These are phyloP conservation scores for Apophysomyces trapeziformis DNA, from an alignment of 371 early-diverging fungal genomes.

Conservation along the genomic window DNA sequence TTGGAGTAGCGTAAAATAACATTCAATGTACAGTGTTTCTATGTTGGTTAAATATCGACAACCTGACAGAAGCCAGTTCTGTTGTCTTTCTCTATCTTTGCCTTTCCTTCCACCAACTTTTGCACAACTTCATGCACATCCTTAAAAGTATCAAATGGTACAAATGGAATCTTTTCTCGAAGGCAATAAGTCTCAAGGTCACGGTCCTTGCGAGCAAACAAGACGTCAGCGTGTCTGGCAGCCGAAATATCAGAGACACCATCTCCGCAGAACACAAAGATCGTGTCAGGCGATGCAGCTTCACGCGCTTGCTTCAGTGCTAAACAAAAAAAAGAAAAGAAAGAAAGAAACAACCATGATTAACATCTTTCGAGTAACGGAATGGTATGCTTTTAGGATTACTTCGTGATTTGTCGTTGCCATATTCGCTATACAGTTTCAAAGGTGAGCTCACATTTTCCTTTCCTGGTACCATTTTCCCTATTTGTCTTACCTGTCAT, in stretches of 20 bases:
- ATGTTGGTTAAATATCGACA: slow-evolving; percentile 23
- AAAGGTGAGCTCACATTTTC: not conserved
- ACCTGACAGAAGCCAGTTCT: slow-evolving; percentile 44
- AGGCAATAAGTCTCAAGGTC: slow-evolving; percentile 68
- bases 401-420: slow-evolving; percentile 64
- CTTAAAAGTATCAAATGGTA: slow-evolving; percentile 58
- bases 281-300: slow-evolving; percentile 34
- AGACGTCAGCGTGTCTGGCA: slow-evolving; percentile 67
- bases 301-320: slow-evolving; percentile 45
- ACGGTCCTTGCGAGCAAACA: slow-evolving; percentile 67
- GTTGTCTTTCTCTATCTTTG: slow-evolving; percentile 32
- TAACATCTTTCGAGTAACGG: not conserved
- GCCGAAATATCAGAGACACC: slow-evolving; percentile 73
- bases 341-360: not conserved
- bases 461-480: not conserved
- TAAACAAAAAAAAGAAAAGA: slow-evolving; percentile 7
- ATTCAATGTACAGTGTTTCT: not conserved
- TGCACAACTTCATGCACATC: slow-evolving; percentile 44
- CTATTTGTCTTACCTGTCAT: slow-evolving; percentile 48
- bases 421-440: slow-evolving; percentile 38
- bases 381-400: slow-evolving; percentile 18
- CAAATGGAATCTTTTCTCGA: slow-evolving; percentile 54
- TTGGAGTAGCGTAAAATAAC: too few species aligned
- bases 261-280: slow-evolving; percentile 71
- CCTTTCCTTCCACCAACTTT: slow-evolving; percentile 34